Evolutionary conservation across 177 flowering plant genomes (phyloP).

Genomic region (Telopea speciosissima): DNA sequence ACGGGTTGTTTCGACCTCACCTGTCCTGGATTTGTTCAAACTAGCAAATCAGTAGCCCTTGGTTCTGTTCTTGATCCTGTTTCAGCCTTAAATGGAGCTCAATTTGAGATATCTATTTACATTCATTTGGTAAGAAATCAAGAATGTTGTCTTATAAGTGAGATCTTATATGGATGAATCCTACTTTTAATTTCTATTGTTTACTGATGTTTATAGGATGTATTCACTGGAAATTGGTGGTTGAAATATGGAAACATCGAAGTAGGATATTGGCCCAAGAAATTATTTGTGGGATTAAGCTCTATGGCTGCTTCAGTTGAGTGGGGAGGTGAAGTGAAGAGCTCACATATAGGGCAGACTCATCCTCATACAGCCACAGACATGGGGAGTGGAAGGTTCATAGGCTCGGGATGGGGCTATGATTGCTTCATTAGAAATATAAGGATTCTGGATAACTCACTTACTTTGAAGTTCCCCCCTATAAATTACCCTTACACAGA

Average conservation of each 20-base stretch:
- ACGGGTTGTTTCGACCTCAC: conserved; percentile 62
- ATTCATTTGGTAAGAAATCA: conserved; percentile 18
- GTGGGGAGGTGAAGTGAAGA: conserved; percentile 51
- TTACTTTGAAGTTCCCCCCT: conserved; percentile 20
- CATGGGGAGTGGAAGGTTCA: conserved; percentile 43
- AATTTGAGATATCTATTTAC: conserved; percentile 27
- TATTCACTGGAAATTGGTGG: conserved; percentile 42
- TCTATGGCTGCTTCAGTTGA: conserved; percentile 23
- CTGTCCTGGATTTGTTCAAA: conserved; percentile 68
- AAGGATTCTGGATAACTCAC: conserved; percentile 22
- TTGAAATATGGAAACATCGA: conserved; percentile 12
- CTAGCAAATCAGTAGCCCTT: conserved; percentile 42
- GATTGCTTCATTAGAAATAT: conserved; percentile 20
- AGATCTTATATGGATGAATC: no score
- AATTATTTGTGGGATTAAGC: conserved; percentile 12
- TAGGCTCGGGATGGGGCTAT: background rate
- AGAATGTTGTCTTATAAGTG: background rate
- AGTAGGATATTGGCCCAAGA: conserved; percentile 46
- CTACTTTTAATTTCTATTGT: no score
- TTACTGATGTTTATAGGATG: conserved; percentile 22
- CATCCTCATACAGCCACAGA: conserved; percentile 36
- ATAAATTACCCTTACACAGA: conserved; percentile 13
- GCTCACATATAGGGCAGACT: conserved; percentile 20
- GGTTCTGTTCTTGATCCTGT: conserved; percentile 47
- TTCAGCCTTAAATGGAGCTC: conserved; percentile 26